phyloP scores from a whole-genome alignment of 75 land plant genomes.

The Gnetum montanum region DNA sequence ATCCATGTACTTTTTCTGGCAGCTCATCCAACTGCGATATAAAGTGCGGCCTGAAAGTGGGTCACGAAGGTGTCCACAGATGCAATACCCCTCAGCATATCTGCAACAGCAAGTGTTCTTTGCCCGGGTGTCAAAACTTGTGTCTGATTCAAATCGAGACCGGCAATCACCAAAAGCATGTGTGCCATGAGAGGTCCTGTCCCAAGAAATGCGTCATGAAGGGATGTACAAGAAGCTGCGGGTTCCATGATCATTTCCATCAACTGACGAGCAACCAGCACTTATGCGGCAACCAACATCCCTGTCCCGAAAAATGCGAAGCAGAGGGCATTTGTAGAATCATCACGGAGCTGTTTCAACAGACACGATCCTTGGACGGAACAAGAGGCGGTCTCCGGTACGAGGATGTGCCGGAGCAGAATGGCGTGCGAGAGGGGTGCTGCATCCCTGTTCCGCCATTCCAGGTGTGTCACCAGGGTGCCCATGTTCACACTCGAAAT shows the following conservation, averaged over 20 bases:
- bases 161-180: slow-evolving; percentile 11
- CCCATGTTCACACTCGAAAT: slow-evolving; percentile 19
- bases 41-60: slow-evolving; percentile 9
- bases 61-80: slow-evolving; percentile 17
- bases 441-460: no score
- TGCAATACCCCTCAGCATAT: slow-evolving; percentile 16
- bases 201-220: slow-evolving; percentile 6
- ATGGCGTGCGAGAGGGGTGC: no score
- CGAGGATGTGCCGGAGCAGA: slow-evolving; percentile 21
- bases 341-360: slow-evolving; percentile 10
- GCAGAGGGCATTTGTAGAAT: no score
- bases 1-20: slow-evolving; percentile 3
- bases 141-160: slow-evolving; percentile 12
- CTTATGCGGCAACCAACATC: no score
- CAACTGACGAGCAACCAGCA: no score
- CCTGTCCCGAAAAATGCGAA: no score
- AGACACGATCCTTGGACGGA: slow-evolving; percentile 15
- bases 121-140: slow-evolving; percentile 10
- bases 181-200: slow-evolving; percentile 7
- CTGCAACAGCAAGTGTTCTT: slow-evolving; percentile 16
- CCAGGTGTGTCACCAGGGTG: slow-evolving; percentile 9
- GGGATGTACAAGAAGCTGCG: no score
- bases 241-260: no score
- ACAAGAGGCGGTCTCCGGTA: slow-evolving; percentile 14
- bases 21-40: slow-evolving; percentile 9